phyloP scores from a whole-genome alignment of 805 yeast genomes.

The Komagataella mondaviorum region DNA sequence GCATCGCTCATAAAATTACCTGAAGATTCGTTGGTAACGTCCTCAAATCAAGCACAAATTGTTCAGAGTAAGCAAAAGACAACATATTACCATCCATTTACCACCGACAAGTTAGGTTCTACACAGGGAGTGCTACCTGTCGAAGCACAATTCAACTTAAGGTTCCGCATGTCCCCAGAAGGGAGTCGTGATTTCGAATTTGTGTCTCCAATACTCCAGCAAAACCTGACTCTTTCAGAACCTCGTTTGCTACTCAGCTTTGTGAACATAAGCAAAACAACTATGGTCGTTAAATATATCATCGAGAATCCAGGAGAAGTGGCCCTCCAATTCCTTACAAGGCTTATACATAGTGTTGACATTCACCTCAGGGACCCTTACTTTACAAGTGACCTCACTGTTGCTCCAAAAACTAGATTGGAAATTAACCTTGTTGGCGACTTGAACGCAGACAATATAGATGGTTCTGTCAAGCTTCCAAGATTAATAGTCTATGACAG shows the following conservation, averaged over 20 bases:
- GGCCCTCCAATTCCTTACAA: conserved; percentile 39
- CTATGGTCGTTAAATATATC: conserved; percentile 26
- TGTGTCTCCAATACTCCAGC: conserved; percentile 25
- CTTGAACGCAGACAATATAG: not conserved
- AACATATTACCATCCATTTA: not conserved
- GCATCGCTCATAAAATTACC: not conserved
- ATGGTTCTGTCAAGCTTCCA: conserved; percentile 33
- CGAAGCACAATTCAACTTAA: not conserved
- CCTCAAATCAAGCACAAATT: not conserved
- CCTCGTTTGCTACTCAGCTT: conserved; percentile 49
- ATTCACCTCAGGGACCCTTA: not conserved
- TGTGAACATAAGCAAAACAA: conserved; percentile 7
- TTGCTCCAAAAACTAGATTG: conserved; percentile 50
- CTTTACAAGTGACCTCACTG: conserved; percentile 24
- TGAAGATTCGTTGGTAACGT: not conserved
- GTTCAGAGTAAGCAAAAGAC: not conserved
- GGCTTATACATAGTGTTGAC: conserved; percentile 11
- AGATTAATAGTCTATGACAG: conserved; percentile 53
- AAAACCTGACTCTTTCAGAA: conserved; percentile 49
- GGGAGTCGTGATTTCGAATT: conserved; percentile 6
- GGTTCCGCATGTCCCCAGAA: not conserved
- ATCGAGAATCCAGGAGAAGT: conserved; percentile 69
- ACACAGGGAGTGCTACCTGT: not conserved
- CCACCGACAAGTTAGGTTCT: not conserved
- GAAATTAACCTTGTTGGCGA: conserved; percentile 19